Evolutionary conservation across 1,284 basidiomycete genomes (phyloP), one percentile per base, ranked within the genome.

Genomic region (Psilocybe mexicana): DNA sequence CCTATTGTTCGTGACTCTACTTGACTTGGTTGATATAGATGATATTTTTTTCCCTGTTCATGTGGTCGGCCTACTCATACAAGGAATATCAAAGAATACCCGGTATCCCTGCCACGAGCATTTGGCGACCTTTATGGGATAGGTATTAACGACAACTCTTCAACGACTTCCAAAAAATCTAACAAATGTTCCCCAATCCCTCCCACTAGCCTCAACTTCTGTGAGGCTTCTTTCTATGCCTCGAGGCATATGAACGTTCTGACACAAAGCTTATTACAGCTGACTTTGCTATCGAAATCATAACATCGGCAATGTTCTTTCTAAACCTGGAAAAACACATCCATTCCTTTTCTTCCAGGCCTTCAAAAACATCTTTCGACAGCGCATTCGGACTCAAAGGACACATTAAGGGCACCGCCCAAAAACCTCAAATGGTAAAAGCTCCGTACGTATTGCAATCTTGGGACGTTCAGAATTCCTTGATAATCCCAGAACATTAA

Each of bases 21-120:
- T 28, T 14, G 8, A 7, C 14, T 30, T 10, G 14, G n/a, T 30
- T 30, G 35, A 11, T 26, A 23, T 44, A 87, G 88, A 94, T 94
- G 92, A 86, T 94, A 36, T 76, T 93, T 68, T 93, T 94, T 70
- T 79, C 91, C 8, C 59, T 72, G 1, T 76, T 89, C 50, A 94
- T 94, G 87, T 79, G 83, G 73, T 94, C 90, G 88, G 89, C 93
- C 0, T 95, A 93, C 68, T 79, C 80, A 3, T 79, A 81, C 67
- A 79, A 74, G 0, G 92, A 93, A 60, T 95, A 95, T 70, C 74
- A 70, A 61, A 35, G 71, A 58, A 44, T 74, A 65, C 49, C 66
- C 14, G 74, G 71, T 7, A 57, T 61, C 24, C 63, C 63, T 11
- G 59, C 72, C 55, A 87, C 83, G 1, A 76, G 80, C 45, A 77